phyloP scores from a whole-genome alignment of 768 basidiomycete genomes.

The Strobilomyces echinocephalus region DNA sequence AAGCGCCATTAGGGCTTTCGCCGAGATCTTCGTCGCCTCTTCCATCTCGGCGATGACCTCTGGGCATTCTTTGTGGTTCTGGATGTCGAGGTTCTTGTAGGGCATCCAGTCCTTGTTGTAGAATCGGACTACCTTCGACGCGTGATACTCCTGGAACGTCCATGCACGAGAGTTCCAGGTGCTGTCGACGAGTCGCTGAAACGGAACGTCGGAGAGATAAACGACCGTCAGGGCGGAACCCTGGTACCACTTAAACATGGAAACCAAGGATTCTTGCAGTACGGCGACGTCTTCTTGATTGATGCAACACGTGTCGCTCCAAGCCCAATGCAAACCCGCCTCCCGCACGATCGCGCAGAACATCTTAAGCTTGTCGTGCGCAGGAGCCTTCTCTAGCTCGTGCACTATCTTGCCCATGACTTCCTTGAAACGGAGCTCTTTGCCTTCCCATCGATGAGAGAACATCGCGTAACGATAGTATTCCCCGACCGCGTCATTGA shows the following conservation, averaged over 20 bases:
- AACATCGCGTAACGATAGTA: background rate
- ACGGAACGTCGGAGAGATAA: background rate
- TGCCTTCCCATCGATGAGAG: background rate
- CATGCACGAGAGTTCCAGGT: background rate
- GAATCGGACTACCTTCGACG: background rate
- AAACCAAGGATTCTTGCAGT: background rate
- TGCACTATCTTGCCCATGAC: background rate
- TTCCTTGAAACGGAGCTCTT: background rate
- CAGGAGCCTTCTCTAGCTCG: background rate
- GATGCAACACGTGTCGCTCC: background rate
- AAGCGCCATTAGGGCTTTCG: background rate
- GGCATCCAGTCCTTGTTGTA: background rate
- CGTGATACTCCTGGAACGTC: background rate
- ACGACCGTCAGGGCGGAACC: background rate
- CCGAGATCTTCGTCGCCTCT: background rate
- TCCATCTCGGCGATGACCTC: background rate
- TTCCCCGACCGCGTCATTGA: background rate
- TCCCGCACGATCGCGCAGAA: background rate
- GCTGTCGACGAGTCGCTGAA: background rate
- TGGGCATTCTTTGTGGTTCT: background rate
- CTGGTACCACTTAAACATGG: background rate
- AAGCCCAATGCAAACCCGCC: background rate
- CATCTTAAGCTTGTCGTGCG: background rate
- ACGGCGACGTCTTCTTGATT: background rate
- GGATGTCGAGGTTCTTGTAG: background rate